phyloP scores from a whole-genome alignment of 2,329 filamentous ascomycete genomes.

The Penicillium thymicola region DNA sequence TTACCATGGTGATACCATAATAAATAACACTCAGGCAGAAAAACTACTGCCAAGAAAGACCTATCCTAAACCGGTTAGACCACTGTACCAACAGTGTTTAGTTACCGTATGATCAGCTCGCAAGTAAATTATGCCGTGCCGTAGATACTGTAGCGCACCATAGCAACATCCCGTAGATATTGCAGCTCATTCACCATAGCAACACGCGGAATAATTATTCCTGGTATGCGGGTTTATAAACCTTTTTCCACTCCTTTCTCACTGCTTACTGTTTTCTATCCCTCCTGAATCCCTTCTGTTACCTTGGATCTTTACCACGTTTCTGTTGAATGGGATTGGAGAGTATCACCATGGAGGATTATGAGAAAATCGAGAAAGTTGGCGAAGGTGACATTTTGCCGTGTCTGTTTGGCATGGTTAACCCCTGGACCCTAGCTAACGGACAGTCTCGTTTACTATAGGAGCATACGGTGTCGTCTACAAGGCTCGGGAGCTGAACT shows the following conservation, averaged over 20 bases:
- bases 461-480: slow-evolving; percentile 95
- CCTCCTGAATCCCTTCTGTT: not conserved
- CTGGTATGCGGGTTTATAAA: not conserved
- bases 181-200: not conserved
- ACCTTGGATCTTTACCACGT: not conserved
- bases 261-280: not conserved
- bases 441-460: slow-evolving; percentile 36
- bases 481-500: slow-evolving; percentile 82
- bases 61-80: too few species aligned
- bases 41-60: too few species aligned
- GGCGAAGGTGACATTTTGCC: slow-evolving; percentile 67
- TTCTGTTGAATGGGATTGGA: not conserved
- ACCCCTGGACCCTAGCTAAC: slow-evolving; percentile 12
- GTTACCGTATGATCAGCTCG: not conserved
- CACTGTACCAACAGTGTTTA: too few species aligned
- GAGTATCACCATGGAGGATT: slow-evolving; percentile 74
- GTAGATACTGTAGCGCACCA: not conserved
- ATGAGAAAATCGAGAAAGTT: slow-evolving; percentile 94
- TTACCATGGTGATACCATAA: too few species aligned
- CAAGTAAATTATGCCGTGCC: not conserved
- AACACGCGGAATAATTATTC: not conserved
- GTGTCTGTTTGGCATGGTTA: slow-evolving; percentile 32
- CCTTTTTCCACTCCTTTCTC: not conserved
- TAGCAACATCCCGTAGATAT: not conserved
- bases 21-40: too few species aligned